Percentiles rank a stretch among this genome's conserved stretches.
Conservation (phyloP, 2,329 filamentous ascomycete genomes). For the Calonectria pseudoturangicola region DNA sequence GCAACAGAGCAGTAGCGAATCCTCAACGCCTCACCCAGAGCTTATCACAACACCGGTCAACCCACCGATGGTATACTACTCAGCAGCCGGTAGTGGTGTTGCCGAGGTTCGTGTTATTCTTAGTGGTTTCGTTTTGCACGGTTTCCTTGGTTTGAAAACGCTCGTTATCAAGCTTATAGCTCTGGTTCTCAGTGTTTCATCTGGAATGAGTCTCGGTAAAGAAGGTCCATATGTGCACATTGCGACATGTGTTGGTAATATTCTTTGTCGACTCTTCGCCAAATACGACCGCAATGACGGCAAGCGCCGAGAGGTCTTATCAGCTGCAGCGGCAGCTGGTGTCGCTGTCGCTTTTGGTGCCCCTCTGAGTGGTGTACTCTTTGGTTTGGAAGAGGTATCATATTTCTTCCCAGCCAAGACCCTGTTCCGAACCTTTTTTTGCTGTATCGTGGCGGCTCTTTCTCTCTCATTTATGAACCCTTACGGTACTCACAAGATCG, state of each 20-base stretch:
- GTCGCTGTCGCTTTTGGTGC: slow-evolving; percentile 97
- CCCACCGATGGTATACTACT: slow-evolving; percentile 93
- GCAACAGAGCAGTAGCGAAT: slow-evolving; percentile 61
- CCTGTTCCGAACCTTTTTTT: slow-evolving; percentile 97
- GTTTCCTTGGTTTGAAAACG: slow-evolving; percentile 92
- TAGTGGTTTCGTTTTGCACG: slow-evolving; percentile 97
- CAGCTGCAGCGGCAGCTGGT: slow-evolving; percentile 91
- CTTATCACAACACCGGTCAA: slow-evolving; percentile 60
- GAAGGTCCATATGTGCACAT: slow-evolving; percentile 98
- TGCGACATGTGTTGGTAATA: slow-evolving; percentile 95
- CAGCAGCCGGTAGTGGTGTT: slow-evolving; percentile 95
- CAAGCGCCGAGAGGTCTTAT: slow-evolving; percentile 95
- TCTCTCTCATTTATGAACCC: slow-evolving; percentile 97
- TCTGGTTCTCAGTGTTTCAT: slow-evolving; percentile 91
- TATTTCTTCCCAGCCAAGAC: slow-evolving; percentile 99
- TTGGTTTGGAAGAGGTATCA: slow-evolving; percentile 94
- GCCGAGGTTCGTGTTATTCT: slow-evolving; percentile 98
- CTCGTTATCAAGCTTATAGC: slow-evolving; percentile 89
- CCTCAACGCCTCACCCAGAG: slow-evolving; percentile 65
- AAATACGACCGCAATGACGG: slow-evolving; percentile 97
- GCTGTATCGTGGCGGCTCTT: slow-evolving; percentile 93
- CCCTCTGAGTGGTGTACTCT: slow-evolving; percentile 89
- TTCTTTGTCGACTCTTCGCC: slow-evolving; percentile 91
- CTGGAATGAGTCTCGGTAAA: slow-evolving; percentile 94
- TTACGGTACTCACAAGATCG: slow-evolving; percentile 96